Evolutionary conservation across 169 alveolate genomes (phyloP), one percentile per base, ranked within the genome.

Genomic region (Cryptosporidium viatorum): DNA sequence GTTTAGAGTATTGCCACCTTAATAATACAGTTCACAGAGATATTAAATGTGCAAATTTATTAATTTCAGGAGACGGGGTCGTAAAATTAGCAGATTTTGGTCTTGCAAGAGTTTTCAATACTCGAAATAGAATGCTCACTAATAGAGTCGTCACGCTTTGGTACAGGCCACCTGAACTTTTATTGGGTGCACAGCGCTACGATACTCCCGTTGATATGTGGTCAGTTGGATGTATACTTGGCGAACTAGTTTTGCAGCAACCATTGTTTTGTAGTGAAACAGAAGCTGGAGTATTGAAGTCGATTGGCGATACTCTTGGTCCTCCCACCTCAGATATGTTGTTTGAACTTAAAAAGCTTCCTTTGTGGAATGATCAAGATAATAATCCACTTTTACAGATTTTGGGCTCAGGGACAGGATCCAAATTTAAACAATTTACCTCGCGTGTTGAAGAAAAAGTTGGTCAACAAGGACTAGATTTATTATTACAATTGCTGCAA

Each of bases 81-180:
- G 94, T 97, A 3, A 98, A 98, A 92, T 73, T 98, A 71, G 99
- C 98, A 6, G 99, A 98, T 92, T 98, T 98, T 92, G 99, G 99
- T 1, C 91, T 98, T 51, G 99, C 99, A 16, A 92, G 99, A 65
- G 70, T 92, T 60, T 93, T 89, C 84, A 86, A 95, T n/a, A 85
- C 73, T 23, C 92, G 93, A 5, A 84, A 93, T 85, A 95, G 93
- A 51, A 75, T 91, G 52, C 95, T 96, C 70, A 97, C 99, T 0
- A 97, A 97, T 84, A 92, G 97, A 85, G 99, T 97, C 6, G 97
- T 97, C n/a, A 97, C 99, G 9, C 93, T 97, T 39, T 98, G 99
- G 99, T 98, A 98, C 91, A 91, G 99, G 67, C 98, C 99, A 6
- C 99, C 99, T n/a, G 99, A 98, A 86, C 92, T 98, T 26, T 92